Conservation (phyloP, 768 basidiomycete genomes). For the Trametes cingulata region DNA sequence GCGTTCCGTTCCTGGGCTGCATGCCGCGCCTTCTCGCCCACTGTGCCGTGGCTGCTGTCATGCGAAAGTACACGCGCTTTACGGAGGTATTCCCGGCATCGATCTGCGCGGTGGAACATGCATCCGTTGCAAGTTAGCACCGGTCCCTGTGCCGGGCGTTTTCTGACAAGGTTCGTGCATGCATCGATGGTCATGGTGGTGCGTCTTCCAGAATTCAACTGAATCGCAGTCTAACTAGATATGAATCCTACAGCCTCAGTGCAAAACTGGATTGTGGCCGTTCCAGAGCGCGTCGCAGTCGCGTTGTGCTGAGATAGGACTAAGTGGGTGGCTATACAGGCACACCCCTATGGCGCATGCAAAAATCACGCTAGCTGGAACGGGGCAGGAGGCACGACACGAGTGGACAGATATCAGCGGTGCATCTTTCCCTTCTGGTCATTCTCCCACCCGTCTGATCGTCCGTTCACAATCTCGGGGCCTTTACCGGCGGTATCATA, state of each 20-base stretch:
- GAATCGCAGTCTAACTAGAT: not conserved
- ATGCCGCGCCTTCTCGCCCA: not conserved
- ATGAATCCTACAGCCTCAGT: not conserved
- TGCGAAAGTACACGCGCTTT: not conserved
- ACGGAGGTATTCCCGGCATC: slow-evolving; percentile 5
- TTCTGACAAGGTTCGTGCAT: not conserved
- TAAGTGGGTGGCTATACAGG: not conserved
- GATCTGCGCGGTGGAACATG: not conserved
- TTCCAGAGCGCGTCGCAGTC: not conserved
- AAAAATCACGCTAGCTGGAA: not conserved
- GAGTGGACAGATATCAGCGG: not conserved
- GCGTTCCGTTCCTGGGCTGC: not conserved
- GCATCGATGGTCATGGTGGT: not conserved
- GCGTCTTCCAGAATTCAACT: not conserved
- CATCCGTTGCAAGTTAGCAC: not conserved
- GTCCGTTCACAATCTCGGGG: slow-evolving; percentile 9
- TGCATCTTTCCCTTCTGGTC: not conserved
- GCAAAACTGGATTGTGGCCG: not conserved
- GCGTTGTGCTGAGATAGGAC: not conserved
- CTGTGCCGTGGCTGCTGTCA: not conserved
- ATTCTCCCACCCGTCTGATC: slow-evolving; percentile 11
- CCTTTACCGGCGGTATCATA: slow-evolving; percentile 11
- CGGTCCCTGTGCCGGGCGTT: not conserved
- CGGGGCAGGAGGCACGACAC: not conserved
- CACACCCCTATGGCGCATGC: not conserved